Evolutionary conservation across 805 yeast species (phyloP).

Genomic region (Grigorovia jiainica): DNA sequence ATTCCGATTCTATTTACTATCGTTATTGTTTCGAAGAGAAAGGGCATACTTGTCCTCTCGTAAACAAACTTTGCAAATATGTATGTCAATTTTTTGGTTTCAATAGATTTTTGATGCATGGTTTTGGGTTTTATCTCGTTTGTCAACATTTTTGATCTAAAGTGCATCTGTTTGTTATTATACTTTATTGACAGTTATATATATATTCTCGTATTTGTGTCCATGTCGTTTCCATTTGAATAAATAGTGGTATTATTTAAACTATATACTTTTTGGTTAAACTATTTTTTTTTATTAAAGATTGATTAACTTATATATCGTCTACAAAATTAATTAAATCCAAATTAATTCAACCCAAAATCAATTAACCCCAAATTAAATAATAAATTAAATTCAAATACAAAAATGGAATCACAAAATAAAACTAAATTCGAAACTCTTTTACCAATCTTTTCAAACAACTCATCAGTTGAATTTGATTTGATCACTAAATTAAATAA

Average conservation of each 20-base stretch:
- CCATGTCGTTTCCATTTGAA: too few species aligned
- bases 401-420: background rate
- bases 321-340: too few species aligned
- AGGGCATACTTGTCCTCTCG: background rate
- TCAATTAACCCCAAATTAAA: too few species aligned
- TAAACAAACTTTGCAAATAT: background rate
- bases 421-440: constrained; percentile 2
- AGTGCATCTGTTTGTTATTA: background rate
- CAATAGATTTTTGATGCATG: background rate
- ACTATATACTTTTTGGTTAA: too few species aligned
- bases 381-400: background rate
- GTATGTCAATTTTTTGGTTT: background rate
- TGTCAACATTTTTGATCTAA: background rate
- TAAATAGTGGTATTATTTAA: too few species aligned
- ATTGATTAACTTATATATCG: too few species aligned
- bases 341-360: too few species aligned
- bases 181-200: too few species aligned
- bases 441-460: constrained; percentile 1
- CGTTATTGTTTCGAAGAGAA: background rate
- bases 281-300: too few species aligned
- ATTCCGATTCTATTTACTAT: too few species aligned
- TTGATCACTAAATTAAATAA: constrained; percentile 1
- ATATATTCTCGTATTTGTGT: too few species aligned
- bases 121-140: background rate
- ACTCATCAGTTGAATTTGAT: background rate